phyloP scores from a whole-genome alignment of 2,329 filamentous ascomycete genomes.

The Colletotrichum cereale region DNA sequence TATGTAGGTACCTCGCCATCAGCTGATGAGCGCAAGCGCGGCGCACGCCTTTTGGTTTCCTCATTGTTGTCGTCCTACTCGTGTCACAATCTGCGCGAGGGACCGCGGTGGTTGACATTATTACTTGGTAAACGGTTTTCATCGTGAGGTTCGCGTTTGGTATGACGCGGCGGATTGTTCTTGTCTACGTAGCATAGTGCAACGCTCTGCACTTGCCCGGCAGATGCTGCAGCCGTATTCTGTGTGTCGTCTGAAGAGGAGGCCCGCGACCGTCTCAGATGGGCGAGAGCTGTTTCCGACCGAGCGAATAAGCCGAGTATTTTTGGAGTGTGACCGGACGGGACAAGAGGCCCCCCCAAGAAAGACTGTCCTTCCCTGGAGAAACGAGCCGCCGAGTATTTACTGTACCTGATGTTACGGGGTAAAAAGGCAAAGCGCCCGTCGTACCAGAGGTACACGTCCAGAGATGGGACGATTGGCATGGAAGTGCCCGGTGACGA shows the following conservation, averaged over 20 bases:
- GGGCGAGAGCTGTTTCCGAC: conserved; percentile 34
- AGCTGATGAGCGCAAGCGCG: conserved; percentile 35
- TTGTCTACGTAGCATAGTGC: background rate
- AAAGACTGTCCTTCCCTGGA: background rate
- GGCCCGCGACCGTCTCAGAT: conserved; percentile 39
- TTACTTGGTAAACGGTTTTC: background rate
- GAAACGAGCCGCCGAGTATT: conserved; percentile 21
- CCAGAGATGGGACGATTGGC: conserved; percentile 29
- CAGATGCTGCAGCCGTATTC: background rate
- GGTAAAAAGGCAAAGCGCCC: background rate
- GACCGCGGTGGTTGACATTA: background rate
- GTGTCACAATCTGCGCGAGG: background rate
- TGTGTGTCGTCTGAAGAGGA: conserved; percentile 32
- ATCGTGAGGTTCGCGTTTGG: background rate
- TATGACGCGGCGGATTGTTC: background rate
- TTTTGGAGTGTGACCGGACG: conserved; percentile 34
- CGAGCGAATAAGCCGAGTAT: conserved; percentile 25
- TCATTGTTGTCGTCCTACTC: background rate
- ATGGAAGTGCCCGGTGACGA: conserved; percentile 26
- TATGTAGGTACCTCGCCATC: conserved; percentile 32
- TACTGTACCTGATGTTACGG: conserved; percentile 26
- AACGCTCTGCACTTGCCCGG: background rate
- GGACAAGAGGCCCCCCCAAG: conserved; percentile 5
- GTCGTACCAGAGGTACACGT: background rate
- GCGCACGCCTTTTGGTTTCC: background rate